Conservation (phyloP, 2,329 filamentous ascomycete species). For the Colletotrichum salicis region DNA sequence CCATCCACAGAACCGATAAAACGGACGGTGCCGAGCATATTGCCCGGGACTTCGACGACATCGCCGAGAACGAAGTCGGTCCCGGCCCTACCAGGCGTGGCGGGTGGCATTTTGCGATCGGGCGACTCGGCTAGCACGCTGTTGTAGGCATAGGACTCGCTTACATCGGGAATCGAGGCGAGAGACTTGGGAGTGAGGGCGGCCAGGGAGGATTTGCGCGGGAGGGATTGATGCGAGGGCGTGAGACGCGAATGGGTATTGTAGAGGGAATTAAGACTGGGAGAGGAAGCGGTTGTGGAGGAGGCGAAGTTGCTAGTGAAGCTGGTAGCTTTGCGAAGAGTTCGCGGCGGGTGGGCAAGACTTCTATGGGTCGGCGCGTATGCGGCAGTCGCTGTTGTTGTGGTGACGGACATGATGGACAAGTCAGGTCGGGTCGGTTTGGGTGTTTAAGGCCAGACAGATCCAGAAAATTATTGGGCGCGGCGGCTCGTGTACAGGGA, state of each 20-base stretch:
- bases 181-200: conserved; percentile 73
- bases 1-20: conserved; percentile 89
- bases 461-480: conserved; percentile 23
- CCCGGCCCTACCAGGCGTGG: conserved; percentile 63
- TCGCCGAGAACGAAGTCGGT: conserved; percentile 79
- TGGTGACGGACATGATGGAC: conserved; percentile 35
- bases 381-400: conserved; percentile 35
- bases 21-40: conserved; percentile 89
- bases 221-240: conserved; percentile 54
- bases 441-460: conserved; percentile 6
- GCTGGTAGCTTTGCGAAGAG: conserved; percentile 55
- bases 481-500: conserved; percentile 21
- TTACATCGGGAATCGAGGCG: conserved; percentile 74
- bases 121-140: conserved; percentile 60
- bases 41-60: conserved; percentile 88
- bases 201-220: conserved; percentile 77
- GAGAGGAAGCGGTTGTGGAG: conserved; percentile 61
- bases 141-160: conserved; percentile 70
- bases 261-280: conserved; percentile 67
- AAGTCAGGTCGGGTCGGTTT: conserved; percentile 13
- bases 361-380: conserved; percentile 36
- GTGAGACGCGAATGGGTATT: conserved; percentile 59
- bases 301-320: conserved; percentile 47
- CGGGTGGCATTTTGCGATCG: conserved; percentile 61
- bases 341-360: conserved; percentile 42